Base-by-base conservation (phyloP, 177 flowering plant genomes). In the Telopea speciosissima region DNA sequence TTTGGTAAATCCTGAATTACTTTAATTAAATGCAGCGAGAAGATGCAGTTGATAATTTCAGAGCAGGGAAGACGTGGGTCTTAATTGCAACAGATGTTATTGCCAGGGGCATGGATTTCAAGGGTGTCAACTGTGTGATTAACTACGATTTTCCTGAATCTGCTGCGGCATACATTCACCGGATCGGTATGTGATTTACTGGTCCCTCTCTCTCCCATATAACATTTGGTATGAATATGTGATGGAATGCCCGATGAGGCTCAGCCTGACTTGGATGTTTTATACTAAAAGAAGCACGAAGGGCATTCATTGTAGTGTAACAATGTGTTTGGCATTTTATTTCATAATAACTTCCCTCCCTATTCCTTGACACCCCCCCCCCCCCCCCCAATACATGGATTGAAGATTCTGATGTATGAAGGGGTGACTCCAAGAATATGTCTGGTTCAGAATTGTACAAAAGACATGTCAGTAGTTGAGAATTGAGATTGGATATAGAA, bases 41-140 rank as follows among this genome's bases (percentile, higher is more conserved):
- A 68, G 77, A 90, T 82, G 96, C 93, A 45, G 88, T 93, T 25
- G 90, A 96, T 79, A 78, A 85, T 78, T 93, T 96, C 79, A 83
- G 98, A 81, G 89, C 93, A 58, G 95, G 99, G 6, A 90, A 93
- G 81, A 90, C 93, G 40, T 96, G 98, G 98, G 92, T 93, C 73
- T 82, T 96, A 77, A 93, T 96, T 79, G 97, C 99, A 59, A 93
- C 97, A 67, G 97, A 93, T 81, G 93, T 96, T 62, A 79, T 96
- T 77, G 90, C 95, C 58, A 92, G 99, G 52, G 98, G 99, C n/a
- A 91, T 96, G 98, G 99, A 93, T 76, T 96, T 96, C 78, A 96
- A 93, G 79, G 98, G 98, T n/a, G 81, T 96, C 79, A 91, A 96
- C 77, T 91, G 92, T 70, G 98, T 93, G 62, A 90, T 96, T 49